Base-by-base conservation (phyloP, 805 yeast genomes). In the Yamadazyma tumulicola region DNA sequence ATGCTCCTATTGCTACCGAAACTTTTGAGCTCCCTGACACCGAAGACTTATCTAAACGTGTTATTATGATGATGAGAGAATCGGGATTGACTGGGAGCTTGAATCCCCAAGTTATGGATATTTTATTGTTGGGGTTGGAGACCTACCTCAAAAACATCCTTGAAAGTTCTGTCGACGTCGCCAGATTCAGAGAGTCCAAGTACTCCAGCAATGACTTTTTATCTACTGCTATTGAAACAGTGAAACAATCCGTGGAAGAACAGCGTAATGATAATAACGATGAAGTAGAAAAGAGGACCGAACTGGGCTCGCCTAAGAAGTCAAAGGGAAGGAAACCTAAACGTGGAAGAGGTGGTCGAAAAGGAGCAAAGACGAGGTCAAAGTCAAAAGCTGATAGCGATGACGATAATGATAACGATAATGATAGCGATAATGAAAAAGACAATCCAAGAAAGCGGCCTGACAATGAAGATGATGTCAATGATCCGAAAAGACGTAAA, bases 51-150 rank as follows among this genome's bases (percentile, higher is more conserved):
- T 74, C 77, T 34, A 64, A 79, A 9, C 70, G 88, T 34, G 79
- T 93, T 70, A 60, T 80, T 14, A 93, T 95, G 51, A 79, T 84
- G 7, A 82, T 93, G 45, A 72, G 96, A 48, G 97, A 93, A 51
- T 79, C 87, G 53, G 98, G 98, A 0, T 63, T 93, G 6, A 71
- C 88, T 0, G 95, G 95, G 1, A 77, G 79, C 11, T 69, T 91
- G n/a, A 80, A 78, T 29, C 72, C 80, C n/a, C 79, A 78, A 14
- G 85, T 83, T 5, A 74, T 85, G n/a, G 95, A 88, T 36, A 64
- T 93, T 13, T 55, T 89, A 43, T 64, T 79, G 15, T 57, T 84
- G n/a, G 97, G 96, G 0, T 63, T 93, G 27, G 97, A 91, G 51
- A 68, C 74, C 21, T 91, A 88, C 59, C 59, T 93, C 44, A 84